These are phyloP conservation scores for Annona squamosa DNA, from an alignment of 164 flowering plant genomes.

Conservation along the genomic window DNA sequence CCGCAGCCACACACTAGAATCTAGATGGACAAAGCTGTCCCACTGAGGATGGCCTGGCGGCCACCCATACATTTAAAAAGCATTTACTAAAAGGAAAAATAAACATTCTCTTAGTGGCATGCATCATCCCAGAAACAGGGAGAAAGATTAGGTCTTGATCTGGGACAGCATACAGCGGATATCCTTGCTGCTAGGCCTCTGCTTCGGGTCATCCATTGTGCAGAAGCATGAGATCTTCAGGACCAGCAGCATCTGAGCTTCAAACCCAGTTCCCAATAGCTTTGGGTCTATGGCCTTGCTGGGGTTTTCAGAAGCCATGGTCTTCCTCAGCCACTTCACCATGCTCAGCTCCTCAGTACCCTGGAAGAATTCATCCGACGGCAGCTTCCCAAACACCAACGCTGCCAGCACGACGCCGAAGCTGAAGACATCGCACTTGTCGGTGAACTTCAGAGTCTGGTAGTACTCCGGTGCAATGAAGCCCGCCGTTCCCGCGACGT, in stretches of 20 bases:
- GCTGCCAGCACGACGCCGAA: conserved; percentile 76
- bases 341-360: conserved; percentile 56
- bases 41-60: background rate
- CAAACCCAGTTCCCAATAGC: conserved; percentile 54
- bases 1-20: too few species aligned
- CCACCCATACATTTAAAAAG: background rate
- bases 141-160: conserved; percentile 28
- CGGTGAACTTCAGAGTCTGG: conserved; percentile 82
- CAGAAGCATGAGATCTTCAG: conserved; percentile 90
- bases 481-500: conserved; percentile 79
- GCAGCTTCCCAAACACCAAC: conserved; percentile 67
- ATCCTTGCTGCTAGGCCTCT: conserved; percentile 89
- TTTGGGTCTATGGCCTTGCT: conserved; percentile 54
- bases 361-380: conserved; percentile 73
- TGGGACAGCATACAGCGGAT: conserved; percentile 73
- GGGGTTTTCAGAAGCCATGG: conserved; percentile 73
- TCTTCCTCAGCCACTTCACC: conserved; percentile 80
- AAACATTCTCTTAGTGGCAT: background rate
- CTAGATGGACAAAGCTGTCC: background rate
- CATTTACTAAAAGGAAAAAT: background rate
- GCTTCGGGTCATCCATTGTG: conserved; percentile 68
- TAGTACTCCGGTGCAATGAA: conserved; percentile 93
- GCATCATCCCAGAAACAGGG: background rate
- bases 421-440: conserved; percentile 84
- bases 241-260: conserved; percentile 75